These are phyloP conservation scores for Malassezia pachydermatis DNA, from an alignment of 1,284 basidiomycete species.

Conservation along the genomic window DNA sequence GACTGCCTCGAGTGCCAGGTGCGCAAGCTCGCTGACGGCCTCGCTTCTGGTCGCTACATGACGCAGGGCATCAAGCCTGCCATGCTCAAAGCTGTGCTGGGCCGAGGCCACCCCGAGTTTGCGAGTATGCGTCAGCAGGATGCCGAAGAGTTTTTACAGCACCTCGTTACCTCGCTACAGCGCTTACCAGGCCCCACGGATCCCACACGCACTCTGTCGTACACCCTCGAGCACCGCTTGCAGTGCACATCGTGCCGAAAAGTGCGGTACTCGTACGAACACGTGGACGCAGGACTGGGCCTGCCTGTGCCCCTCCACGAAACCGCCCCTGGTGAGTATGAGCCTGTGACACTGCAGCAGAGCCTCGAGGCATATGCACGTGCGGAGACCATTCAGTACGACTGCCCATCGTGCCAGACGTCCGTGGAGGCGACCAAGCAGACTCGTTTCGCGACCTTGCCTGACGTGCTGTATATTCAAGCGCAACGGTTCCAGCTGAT, in stretches of 20 bases:
- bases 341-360: slow-evolving; percentile 59
- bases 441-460: slow-evolving; percentile 72
- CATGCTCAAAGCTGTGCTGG: slow-evolving; percentile 79
- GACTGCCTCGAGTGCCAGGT: slow-evolving; percentile 92
- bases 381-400: slow-evolving; percentile 63
- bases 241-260: slow-evolving; percentile 64
- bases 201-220: slow-evolving; percentile 67
- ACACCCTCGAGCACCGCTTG: slow-evolving; percentile 58
- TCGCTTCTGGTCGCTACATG: slow-evolving; percentile 84
- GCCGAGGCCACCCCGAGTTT: slow-evolving; percentile 87
- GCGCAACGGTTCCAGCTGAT: slow-evolving; percentile 90
- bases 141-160: slow-evolving; percentile 83
- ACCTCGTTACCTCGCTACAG: slow-evolving; percentile 64
- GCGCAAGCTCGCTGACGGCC: slow-evolving; percentile 80
- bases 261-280: slow-evolving; percentile 80
- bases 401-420: slow-evolving; percentile 57
- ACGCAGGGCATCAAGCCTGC: slow-evolving; percentile 68
- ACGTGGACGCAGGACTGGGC: slow-evolving; percentile 62
- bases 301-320: slow-evolving; percentile 59
- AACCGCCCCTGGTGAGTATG: slow-evolving; percentile 51
- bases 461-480: slow-evolving; percentile 76
- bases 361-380: slow-evolving; percentile 63
- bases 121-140: slow-evolving; percentile 95
- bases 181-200: slow-evolving; percentile 44
- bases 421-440: slow-evolving; percentile 61